Base-by-base conservation (phyloP, 331 rosid genomes). In the Quercus tomentella region DNA sequence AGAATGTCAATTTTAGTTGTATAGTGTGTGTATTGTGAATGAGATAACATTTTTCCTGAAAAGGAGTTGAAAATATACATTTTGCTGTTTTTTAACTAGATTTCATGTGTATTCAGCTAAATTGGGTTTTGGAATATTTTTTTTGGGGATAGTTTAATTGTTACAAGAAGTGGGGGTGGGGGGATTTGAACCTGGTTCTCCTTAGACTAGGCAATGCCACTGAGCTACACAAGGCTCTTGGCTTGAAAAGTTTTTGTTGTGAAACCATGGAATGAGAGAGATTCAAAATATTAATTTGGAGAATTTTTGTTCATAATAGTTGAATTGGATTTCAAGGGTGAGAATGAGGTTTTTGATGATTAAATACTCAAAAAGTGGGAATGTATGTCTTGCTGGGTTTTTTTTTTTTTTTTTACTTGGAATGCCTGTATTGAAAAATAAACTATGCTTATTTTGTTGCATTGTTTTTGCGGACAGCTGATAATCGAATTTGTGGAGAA, bases 401-500 rank as follows among this genome's bases (percentile, higher is more conserved):
- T 12, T 8, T 8, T 8, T 37, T 37, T 7, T 37, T 35, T 31
- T 31, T 7, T 1, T 7, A 67, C 26, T 67, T 67, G 28, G 72
- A 67, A 35, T 67, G 52, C 72, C 21, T 35, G 23, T 67, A 20
- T 35, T 14, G 23, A 67, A 35, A 67, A 18, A 12, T 33, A 7
- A 2, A 33, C 8, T 33, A 17, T 67, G 51, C 72, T 67, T 4
- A 67, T 77, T 67, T 67, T 68, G 26, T 84, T 69, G 1, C 70
- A 41, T 69, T 15, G 21, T 5, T 60, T 15, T 72, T 41, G 49
- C 20, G 28, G 4, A 77, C 91, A 89, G 91, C 75, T 90, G 84
- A 87, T 93, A 30, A 69, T 77, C 60, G 97, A 90, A 37, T 95
- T 95, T 78, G 89, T 82, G 41, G 81, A 81, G 84, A 87, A 87